phyloP scores from a whole-genome alignment of 1,284 basidiomycete genomes.

The Vanrija sp. region DNA sequence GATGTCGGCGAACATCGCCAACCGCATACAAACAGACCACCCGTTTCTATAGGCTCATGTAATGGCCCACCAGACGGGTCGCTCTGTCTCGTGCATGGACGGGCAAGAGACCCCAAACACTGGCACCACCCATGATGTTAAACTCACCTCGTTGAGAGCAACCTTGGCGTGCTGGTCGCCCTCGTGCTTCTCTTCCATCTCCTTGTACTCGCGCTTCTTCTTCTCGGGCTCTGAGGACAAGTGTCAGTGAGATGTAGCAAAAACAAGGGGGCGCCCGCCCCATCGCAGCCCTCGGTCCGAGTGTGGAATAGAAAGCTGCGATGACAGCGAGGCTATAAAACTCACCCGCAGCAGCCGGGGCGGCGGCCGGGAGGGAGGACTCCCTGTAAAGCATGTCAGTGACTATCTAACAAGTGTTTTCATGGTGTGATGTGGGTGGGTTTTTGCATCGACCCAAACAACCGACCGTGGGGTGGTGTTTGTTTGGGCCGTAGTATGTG shows the following conservation, averaged over 20 bases:
- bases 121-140: neutral
- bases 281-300: neutral
- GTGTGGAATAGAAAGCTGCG: neutral
- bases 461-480: neutral
- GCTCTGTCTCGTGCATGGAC: too few species aligned
- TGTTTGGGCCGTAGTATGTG: too few species aligned
- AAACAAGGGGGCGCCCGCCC: neutral
- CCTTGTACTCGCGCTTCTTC: conserved; percentile 86
- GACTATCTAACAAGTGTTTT: neutral
- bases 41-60: too few species aligned
- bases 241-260: neutral
- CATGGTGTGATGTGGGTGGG: neutral
- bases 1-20: too few species aligned
- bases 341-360: conserved; percentile 23
- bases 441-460: neutral
- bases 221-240: conserved; percentile 52
- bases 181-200: conserved; percentile 67
- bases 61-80: too few species aligned
- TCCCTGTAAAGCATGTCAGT: conserved; percentile 23
- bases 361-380: conserved; percentile 28
- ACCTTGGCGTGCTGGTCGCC: conserved; percentile 64
- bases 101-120: too few species aligned
- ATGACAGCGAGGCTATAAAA: neutral
- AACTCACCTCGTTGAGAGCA: conserved; percentile 71
- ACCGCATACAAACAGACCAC: too few species aligned